Conservation (phyloP, 441 rosid genomes). For the Gossypium schwendimanii region DNA sequence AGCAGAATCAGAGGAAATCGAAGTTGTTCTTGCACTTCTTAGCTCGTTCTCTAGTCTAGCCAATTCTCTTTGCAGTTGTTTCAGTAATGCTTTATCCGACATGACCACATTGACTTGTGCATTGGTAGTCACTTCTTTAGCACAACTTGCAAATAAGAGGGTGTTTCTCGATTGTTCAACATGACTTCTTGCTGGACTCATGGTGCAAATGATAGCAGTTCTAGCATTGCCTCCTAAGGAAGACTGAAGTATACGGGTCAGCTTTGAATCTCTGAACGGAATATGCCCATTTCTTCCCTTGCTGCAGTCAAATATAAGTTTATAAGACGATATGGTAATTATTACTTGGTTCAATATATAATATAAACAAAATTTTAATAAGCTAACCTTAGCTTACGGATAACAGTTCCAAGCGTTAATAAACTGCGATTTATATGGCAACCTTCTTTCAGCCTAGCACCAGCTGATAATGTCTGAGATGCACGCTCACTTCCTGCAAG, state of each 20-base stretch:
- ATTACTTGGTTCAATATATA: not conserved
- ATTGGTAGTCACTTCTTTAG: slow-evolving; percentile 72
- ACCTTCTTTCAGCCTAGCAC: slow-evolving; percentile 70
- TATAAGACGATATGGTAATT: slow-evolving; percentile 5
- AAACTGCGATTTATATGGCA: slow-evolving; percentile 68
- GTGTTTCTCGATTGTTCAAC: slow-evolving; percentile 81
- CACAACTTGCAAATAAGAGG: slow-evolving; percentile 74
- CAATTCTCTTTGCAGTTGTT: slow-evolving; percentile 70
- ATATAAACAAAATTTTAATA: not conserved
- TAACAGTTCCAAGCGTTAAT: slow-evolving; percentile 67
- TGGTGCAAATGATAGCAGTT: slow-evolving; percentile 69
- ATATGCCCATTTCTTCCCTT: slow-evolving; percentile 68
- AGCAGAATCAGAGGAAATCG: slow-evolving; percentile 34
- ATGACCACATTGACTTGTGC: slow-evolving; percentile 67
- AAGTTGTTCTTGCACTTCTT: slow-evolving; percentile 35
- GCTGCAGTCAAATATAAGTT: slow-evolving; percentile 38
- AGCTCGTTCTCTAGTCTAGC: slow-evolving; percentile 62
- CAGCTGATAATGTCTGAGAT: slow-evolving; percentile 66
- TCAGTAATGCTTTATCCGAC: slow-evolving; percentile 68
- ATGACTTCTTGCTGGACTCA: slow-evolving; percentile 68
- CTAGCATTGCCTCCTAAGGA: slow-evolving; percentile 66
- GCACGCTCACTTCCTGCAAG: slow-evolving; percentile 83
- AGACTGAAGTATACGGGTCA: slow-evolving; percentile 67
- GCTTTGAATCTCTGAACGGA: slow-evolving; percentile 75
- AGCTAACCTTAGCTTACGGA: slow-evolving; percentile 69